Evolutionary conservation across 2,329 filamentous ascomycete species (phyloP), one percentile per base, ranked within the genome.

Genomic region (Aspergillus cejpii): DNA sequence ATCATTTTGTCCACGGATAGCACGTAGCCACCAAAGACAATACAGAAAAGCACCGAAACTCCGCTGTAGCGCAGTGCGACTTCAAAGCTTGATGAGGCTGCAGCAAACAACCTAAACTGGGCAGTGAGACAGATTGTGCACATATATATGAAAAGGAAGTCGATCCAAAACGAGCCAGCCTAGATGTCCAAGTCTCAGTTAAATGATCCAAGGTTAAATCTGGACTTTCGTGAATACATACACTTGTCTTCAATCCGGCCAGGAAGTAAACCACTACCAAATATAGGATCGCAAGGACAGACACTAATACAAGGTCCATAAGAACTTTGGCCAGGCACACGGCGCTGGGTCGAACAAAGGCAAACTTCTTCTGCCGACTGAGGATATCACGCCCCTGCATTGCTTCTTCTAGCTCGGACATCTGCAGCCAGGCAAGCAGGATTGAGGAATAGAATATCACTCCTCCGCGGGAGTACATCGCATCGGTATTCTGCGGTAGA

Each of bases 371-470:
- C 50, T 83, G 80, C 14, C 79, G 79, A 68, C 65, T 83, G 49
- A 75, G 85, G 17, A 89, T 79, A 2, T 74, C 73, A 33, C 85
- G 75, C 4, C 84, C 81, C 41, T 78, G 77, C 26, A 88, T 81
- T n/a, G 84, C 83, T 49, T 83, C 84, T 73, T 84, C 85, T 20
- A 88, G 72, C 60, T 91, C 86, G 0, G 81, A 78, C 31, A 91
- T 71, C 45, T 87, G 84, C 1, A 90, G 73, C 79, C 79, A 83
- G 37, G 70, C 71, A 3, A 82, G 65, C 59, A 83, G 75, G 27
- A 83, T 67, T 29, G 80, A 76, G 0, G 76, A 78, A 63, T 82
- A 82, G 65, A 83, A 83, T 2, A 78, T 61, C 2, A 76, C 70
- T 51, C 80, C 80, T 14, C 79, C 79, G 44, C 79, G 71, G 3